A percentile compares a stretch with the other conserved stretches of the same genome.
Evolutionary conservation across 192 early-diverging fungal species (phyloP).

Genomic region (Coemansia sp.): DNA sequence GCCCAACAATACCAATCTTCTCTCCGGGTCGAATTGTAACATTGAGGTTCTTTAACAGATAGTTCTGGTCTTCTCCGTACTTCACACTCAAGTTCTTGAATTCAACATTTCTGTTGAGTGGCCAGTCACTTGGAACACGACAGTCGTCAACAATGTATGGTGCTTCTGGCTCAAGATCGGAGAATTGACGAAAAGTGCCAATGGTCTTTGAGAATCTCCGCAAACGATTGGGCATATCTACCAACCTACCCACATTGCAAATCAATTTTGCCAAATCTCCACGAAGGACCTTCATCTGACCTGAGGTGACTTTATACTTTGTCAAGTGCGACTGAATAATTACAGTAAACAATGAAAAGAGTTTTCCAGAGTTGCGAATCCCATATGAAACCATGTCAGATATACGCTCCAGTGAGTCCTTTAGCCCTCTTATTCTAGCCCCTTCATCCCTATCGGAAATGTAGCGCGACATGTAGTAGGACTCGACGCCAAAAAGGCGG

Average conservation of each 20-base stretch:
- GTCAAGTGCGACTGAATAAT: conserved; percentile 16
- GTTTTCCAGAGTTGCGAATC: conserved; percentile 53
- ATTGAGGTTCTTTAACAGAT: conserved; percentile 61
- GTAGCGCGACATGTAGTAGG: conserved; percentile 58
- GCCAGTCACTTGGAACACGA: conserved; percentile 58
- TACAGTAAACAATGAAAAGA: not conserved
- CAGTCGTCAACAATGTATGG: conserved; percentile 20
- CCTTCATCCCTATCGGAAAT: conserved; percentile 60
- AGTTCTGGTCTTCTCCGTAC: conserved; percentile 59
- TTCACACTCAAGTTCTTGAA: conserved; percentile 57
- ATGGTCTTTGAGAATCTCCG: not conserved
- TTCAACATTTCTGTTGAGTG: conserved; percentile 57
- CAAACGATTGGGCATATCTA: not conserved
- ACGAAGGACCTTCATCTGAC: not conserved
- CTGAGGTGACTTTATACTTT: not conserved
- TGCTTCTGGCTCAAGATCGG: conserved; percentile 54
- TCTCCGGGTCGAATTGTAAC: conserved; percentile 60
- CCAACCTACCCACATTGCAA: not conserved
- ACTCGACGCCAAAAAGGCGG: conserved; percentile 62
- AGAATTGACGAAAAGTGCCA: not conserved
- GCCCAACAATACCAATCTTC: conserved; percentile 68
- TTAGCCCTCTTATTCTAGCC: conserved; percentile 53
- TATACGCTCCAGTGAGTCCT: conserved; percentile 60
- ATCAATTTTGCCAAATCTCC: not conserved
- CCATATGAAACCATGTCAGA: conserved; percentile 49